A percentile compares a stretch with the other conserved stretches of the same genome.
Evolutionary conservation across 306 rosid species (phyloP).

Genomic region (Sechiopsis laciniata): DNA sequence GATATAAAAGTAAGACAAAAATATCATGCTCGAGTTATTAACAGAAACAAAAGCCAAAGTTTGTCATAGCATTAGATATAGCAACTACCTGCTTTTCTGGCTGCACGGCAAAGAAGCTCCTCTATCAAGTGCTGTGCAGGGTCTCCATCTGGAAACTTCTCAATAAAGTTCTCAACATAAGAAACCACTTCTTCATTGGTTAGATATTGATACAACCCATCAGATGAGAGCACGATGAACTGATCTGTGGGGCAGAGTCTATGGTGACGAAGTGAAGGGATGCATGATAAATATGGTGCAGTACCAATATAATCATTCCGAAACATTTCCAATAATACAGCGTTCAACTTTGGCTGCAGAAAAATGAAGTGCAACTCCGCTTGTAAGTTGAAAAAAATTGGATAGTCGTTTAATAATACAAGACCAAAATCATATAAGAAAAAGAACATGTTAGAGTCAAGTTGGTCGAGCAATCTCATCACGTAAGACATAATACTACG

Average conservation of each 20-base stretch:
- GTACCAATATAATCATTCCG: constrained; percentile 92
- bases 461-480: constrained; percentile 12
- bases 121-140: constrained; percentile 99
- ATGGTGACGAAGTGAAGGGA: constrained; percentile 86
- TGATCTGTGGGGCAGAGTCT: constrained; percentile 78
- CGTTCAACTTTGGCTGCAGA: constrained; percentile 90
- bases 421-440: constrained; percentile 9
- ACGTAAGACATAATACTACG: not conserved
- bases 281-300: constrained; percentile 85
- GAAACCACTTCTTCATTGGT: constrained; percentile 95
- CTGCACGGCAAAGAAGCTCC: constrained; percentile 98
- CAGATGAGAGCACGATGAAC: constrained; percentile 92
- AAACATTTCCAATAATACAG: constrained; percentile 81
- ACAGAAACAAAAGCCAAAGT: not conserved
- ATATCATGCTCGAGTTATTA: constrained; percentile 7
- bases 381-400: not conserved
- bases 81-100: constrained; percentile 82
- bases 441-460: not conserved
- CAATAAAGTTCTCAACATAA: constrained; percentile 88
- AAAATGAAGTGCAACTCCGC: constrained; percentile 26
- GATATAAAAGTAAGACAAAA: not conserved
- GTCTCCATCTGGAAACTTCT: constrained; percentile 97
- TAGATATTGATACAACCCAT: constrained; percentile 90
- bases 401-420: not conserved
- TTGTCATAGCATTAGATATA: constrained; percentile 9